Base-by-base conservation (phyloP, 2,329 filamentous ascomycete species). In the Diplocarpon mali region DNA sequence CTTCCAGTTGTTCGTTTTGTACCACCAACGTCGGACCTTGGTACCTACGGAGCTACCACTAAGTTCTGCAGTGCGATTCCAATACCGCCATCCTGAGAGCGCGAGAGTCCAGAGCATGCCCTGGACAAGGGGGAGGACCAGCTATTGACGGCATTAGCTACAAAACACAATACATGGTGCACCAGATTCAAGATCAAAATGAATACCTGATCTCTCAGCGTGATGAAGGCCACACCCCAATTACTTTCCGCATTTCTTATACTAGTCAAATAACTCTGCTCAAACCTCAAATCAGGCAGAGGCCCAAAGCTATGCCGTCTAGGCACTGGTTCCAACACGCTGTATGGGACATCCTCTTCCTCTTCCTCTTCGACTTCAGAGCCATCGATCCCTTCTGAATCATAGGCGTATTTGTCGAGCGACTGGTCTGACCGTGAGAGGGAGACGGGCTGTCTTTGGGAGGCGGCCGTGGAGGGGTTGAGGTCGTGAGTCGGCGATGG, bases 191-290 rank as follows among this genome's bases (percentile, higher is more conserved):
- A 32, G 10, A 14, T 5, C 4, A 32, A 3, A 14, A 12, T 12
- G 11, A 5, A 9, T 32, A 32, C 84, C 76, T 95, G 92, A 65
- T 98, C 92, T 59, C 86, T 73, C 30, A 85, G 64, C 14, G 92
- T 98, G 55, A 98, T 90, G 69, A 83, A 84, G 7, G 76, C 73
- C 28, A 98, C 76, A 62, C 78, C 78, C 69, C 83, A 81, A 79
- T 81, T 89, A 17, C 78, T 80, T 53, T 92, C 77, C 30, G 88
- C 87, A 45, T 78, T 72, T 53, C 82, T 76, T 56, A 98, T 84
- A 67, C 88, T 94, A 57, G 85, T 83, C 44, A 98, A 75, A 65
- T 98, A 98, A 71, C 89, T 95, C 73, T 98, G 92, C 68, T 98
- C 92, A 67, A 96, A 96, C 35, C 92, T 78, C 54, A 98, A 70